Evolutionary conservation across 495 filamentous ascomycete genomes (phyloP).

Genomic region (Tuber indicum): DNA sequence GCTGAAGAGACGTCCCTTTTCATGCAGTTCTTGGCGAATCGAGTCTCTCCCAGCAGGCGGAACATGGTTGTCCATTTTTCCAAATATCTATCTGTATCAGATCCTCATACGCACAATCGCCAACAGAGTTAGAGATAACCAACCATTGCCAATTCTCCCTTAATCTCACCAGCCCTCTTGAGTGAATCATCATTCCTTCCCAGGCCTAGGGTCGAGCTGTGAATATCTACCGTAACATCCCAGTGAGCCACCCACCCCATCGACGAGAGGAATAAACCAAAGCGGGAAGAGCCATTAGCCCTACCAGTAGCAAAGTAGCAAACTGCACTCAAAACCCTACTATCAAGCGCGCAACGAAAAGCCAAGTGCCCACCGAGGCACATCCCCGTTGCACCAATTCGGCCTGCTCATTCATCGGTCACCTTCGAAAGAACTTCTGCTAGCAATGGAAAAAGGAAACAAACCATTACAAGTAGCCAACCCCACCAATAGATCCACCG

Average conservation of each 20-base stretch:
- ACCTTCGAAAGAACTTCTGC: not conserved
- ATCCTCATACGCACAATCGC: slow-evolving; percentile 10
- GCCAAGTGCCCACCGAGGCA: slow-evolving; percentile 90
- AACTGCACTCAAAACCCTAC: slow-evolving; percentile 65
- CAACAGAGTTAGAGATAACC: slow-evolving; percentile 22
- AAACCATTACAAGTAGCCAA: slow-evolving; percentile 65
- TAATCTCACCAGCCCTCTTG: slow-evolving; percentile 59
- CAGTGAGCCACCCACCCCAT: slow-evolving; percentile 1
- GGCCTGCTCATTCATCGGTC: slow-evolving; percentile 45
- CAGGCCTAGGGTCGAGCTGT: slow-evolving; percentile 64
- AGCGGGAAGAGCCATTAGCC: not conserved
- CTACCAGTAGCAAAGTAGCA: slow-evolving; percentile 76
- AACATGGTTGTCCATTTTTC: slow-evolving; percentile 84
- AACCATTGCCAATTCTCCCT: slow-evolving; percentile 68
- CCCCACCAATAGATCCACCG: slow-evolving; percentile 66
- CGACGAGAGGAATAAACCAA: not conserved
- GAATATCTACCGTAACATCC: slow-evolving; percentile 54
- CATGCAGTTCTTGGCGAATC: slow-evolving; percentile 75
- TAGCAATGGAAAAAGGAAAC: not conserved
- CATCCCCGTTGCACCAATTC: slow-evolving; percentile 86
- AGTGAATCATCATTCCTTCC: slow-evolving; percentile 64
- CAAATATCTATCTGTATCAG: slow-evolving; percentile 55
- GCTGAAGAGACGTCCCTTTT: slow-evolving; percentile 64
- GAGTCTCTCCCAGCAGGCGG: slow-evolving; percentile 77
- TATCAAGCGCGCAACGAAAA: slow-evolving; percentile 73